Base-by-base conservation (phyloP, 2,329 filamentous ascomycete species). In the Botrytis fabae region DNA sequence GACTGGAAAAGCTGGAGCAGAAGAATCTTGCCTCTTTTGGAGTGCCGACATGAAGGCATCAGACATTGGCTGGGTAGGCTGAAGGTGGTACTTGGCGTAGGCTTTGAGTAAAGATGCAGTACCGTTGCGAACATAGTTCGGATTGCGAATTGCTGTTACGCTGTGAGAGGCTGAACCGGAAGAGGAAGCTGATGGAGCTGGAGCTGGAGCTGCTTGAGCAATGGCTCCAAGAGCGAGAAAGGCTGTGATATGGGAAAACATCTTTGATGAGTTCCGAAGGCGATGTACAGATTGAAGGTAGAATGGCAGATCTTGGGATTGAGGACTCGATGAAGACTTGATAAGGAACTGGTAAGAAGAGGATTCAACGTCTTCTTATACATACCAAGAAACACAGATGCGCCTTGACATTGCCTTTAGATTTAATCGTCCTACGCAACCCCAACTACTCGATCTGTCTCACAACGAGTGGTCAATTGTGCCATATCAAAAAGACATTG, bases 81-180 rank as follows among this genome's bases (percentile, higher is more conserved):
- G 75, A 68, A 81, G 73, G 73, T 77, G 69, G 61, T 79, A 75
- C 73, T 80, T 81, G 59, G 77, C 78, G 62, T 81, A 81, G 5
- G 79, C 79, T 69, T 79, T 80, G 20, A 81, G 70, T 63, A 81
- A 59, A 57, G 80, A 76, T 61, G 76, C 76, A 28, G 80, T 81
- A 28, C 79, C 79, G 74, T 81, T 81, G 46, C 79, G 78, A 14
- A 75, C 72, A 38, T 69, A 78, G 51, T 78, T 77, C 42, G 60
- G n/a, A 57, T 79, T 80, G 65, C 78, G 75, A 48, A 79, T 73
- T 12, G 79, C 79, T 48, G 77, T 66, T n/a, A 77, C 76, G 72
- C 76, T 76, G 73, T 78, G 78, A n/a, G 70, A 25, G 10, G 48
- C 57, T 22, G 64, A 69, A n/a, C 73, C 69, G 8, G 42, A 4